Percentiles rank a stretch among this genome's conserved stretches.
These are phyloP conservation scores for Aphanoascus verrucosus DNA, from an alignment of 2,329 filamentous ascomycete species.

Conservation along the genomic window DNA sequence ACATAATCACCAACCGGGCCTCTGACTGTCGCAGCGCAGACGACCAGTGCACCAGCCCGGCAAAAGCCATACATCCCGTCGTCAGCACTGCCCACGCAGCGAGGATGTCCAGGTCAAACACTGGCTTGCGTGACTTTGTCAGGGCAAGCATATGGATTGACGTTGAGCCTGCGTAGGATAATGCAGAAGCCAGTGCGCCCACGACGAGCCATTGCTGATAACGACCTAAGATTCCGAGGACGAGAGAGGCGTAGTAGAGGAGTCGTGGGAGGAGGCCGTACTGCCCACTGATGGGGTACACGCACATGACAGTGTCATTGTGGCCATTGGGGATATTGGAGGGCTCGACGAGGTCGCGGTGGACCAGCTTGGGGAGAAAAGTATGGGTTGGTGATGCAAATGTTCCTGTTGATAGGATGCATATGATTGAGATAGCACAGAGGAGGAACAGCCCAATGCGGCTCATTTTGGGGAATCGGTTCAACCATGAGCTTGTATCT, in stretches of 20 bases:
- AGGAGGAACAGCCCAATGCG: not conserved
- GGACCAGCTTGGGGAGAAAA: not conserved
- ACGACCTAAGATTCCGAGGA: conserved; percentile 22
- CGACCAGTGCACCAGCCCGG: conserved; percentile 21
- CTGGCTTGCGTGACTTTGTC: conserved; percentile 16
- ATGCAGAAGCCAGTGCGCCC: conserved; percentile 22
- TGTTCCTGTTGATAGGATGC: conserved; percentile 9
- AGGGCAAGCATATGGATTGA: conserved; percentile 22
- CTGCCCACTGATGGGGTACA: conserved; percentile 21
- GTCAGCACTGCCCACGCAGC: conserved; percentile 21
- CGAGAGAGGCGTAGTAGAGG: conserved; percentile 22
- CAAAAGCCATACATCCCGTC: conserved; percentile 20
- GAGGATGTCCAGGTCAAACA: conserved; percentile 21
- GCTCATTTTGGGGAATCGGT: not conserved
- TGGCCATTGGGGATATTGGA: conserved; percentile 11
- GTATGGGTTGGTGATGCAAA: conserved; percentile 2
- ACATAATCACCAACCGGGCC: conserved; percentile 18
- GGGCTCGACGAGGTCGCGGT: conserved; percentile 8
- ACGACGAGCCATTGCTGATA: conserved; percentile 23
- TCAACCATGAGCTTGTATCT: not conserved
- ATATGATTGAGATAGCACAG: not conserved
- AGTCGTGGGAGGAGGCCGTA: conserved; percentile 22
- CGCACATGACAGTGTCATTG: conserved; percentile 15
- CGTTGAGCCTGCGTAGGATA: conserved; percentile 22
- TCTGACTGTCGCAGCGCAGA: conserved; percentile 18